These are phyloP conservation scores for Chaetomium sp. DNA, from an alignment of 2,329 filamentous ascomycete species.

Conservation along the genomic window DNA sequence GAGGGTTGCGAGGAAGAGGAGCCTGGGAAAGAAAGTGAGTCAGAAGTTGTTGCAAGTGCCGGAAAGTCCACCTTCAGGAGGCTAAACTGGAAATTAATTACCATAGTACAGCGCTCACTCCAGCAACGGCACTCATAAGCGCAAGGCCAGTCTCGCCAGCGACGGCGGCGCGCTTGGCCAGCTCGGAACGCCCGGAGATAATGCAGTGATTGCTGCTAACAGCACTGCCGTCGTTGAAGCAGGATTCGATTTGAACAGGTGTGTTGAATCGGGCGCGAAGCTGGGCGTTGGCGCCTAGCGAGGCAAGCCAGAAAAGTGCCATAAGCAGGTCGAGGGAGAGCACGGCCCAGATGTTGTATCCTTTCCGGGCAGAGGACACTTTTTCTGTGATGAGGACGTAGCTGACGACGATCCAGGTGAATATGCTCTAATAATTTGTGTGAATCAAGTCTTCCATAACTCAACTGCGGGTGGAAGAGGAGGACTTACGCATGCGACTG, in stretches of 20 bases:
- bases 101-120: slow-evolving; percentile 27
- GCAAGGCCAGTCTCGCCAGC: slow-evolving; percentile 20
- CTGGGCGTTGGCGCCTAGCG: slow-evolving; percentile 28
- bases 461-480: neutral
- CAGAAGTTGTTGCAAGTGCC: too few relatives aligned
- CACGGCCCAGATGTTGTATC: slow-evolving; percentile 31
- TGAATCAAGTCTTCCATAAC: neutral
- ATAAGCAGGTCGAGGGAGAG: slow-evolving; percentile 29
- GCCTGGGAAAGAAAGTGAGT: slow-evolving; percentile 2
- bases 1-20: slow-evolving; percentile 23
- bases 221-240: slow-evolving; percentile 26
- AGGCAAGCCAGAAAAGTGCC: slow-evolving; percentile 30
- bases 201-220: slow-evolving; percentile 24
- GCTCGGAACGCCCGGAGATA: neutral
- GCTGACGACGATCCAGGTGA: slow-evolving; percentile 25
- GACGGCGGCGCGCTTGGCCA: slow-evolving; percentile 19
- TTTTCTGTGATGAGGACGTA: slow-evolving; percentile 28
- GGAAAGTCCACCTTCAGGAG: too few relatives aligned
- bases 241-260: slow-evolving; percentile 17
- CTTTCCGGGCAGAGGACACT: slow-evolving; percentile 18
- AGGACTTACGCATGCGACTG: slow-evolving; percentile 27
- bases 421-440: slow-evolving; percentile 21
- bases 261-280: slow-evolving; percentile 24
- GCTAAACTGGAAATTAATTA: slow-evolving; percentile 9
- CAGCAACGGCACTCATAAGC: slow-evolving; percentile 28